Conservation (phyloP, 495 filamentous ascomycete genomes). For the Neurospora sp. region DNA sequence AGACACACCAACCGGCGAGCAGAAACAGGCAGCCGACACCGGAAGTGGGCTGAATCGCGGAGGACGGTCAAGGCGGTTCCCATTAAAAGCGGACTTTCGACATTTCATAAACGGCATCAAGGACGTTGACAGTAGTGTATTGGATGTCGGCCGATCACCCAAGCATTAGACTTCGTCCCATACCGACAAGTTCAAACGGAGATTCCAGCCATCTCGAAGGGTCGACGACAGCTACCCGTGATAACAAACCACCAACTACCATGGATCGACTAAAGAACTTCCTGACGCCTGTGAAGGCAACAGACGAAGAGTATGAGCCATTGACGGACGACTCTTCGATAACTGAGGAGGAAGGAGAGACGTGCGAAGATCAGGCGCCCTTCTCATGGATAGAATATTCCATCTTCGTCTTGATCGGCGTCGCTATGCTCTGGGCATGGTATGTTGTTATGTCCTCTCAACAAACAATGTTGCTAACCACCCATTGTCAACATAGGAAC, state of each 20-base stretch:
- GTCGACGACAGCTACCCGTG: neutral
- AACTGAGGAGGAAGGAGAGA: conserved; percentile 15
- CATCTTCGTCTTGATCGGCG: conserved; percentile 76
- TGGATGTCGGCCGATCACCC: neutral
- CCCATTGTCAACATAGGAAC: conserved; percentile 50
- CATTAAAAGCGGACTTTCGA: neutral
- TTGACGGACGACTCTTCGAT: conserved; percentile 33
- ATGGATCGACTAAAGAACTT: conserved; percentile 23
- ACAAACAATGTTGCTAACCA: neutral
- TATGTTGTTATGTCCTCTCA: conserved; percentile 33
- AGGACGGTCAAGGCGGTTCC: neutral
- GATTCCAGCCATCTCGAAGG: neutral
- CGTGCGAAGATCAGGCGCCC: conserved; percentile 27
- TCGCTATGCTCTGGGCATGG: conserved; percentile 97
- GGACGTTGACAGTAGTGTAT: neutral
- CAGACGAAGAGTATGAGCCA: conserved; percentile 46
- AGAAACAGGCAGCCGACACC: neutral
- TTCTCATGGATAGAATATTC: conserved; percentile 75
- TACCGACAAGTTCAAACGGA: neutral
- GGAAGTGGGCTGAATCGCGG: neutral
- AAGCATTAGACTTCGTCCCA: neutral
- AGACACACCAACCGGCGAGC: neutral
- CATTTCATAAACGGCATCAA: neutral
- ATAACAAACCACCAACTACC: neutral
- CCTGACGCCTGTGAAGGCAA: conserved; percentile 21